Evolutionary conservation across 371 early-diverging fungal species (phyloP).

Genomic region (Mortierella sp.): DNA sequence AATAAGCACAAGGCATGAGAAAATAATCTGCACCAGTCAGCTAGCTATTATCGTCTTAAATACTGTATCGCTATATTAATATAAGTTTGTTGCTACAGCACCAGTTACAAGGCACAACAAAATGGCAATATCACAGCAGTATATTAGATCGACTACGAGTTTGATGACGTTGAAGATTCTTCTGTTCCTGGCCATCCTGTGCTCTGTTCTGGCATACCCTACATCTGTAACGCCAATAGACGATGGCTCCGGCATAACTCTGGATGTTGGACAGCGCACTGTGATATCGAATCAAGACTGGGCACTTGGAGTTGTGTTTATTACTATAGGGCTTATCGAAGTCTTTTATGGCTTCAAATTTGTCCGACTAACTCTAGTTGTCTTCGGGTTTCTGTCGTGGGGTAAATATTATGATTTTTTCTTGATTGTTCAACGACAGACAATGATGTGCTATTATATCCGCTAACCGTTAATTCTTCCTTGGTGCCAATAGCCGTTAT

Average conservation of each 20-base stretch:
- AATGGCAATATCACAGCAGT: background rate
- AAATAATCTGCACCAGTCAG: background rate
- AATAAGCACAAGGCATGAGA: background rate
- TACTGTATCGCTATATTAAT: background rate
- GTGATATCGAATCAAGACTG: conserved; percentile 27
- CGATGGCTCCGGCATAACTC: background rate
- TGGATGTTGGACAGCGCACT: conserved; percentile 37
- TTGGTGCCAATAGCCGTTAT: conserved; percentile 21
- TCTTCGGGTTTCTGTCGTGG: conserved; percentile 54
- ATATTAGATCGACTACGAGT: background rate
- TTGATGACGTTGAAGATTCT: background rate
- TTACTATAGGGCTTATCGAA: conserved; percentile 42
- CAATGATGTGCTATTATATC: background rate
- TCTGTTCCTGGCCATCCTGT: background rate
- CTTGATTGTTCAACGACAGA: background rate
- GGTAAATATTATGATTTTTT: conserved; percentile 24
- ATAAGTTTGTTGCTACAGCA: background rate
- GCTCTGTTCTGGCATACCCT: conserved; percentile 13
- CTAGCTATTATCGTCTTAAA: too few relatives aligned
- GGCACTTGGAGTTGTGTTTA: conserved; percentile 40
- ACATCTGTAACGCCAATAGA: conserved; percentile 26
- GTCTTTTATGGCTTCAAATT: conserved; percentile 58
- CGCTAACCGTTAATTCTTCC: background rate
- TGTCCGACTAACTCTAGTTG: conserved; percentile 52
- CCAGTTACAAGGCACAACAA: background rate